Evolutionary conservation across 345 rosid genomes (phyloP), one percentile per base, ranked within the genome.

Genomic region (Eucalyptus curtisii): DNA sequence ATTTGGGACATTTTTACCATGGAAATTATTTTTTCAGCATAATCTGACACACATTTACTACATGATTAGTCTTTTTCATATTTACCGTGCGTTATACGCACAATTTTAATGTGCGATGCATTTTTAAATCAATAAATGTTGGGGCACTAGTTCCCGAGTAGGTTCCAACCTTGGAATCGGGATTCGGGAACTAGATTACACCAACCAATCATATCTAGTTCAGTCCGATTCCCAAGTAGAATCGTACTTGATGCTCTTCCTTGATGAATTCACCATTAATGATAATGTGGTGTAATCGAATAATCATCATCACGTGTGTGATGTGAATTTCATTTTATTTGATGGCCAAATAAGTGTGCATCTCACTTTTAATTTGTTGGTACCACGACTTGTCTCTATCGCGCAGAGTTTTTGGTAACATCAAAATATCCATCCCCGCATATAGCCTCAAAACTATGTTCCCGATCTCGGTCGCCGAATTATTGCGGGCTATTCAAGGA

Each of bases 141-240:
- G 20, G 19, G 40, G 7, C 40, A n/a, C 37, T 0, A 4, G 1
- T 1, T 64, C 1, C 1, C 2, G 3, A 6, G 76, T 64, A 64
- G 37, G 76, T 64, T n/a, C 10, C 4, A 0, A 7, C 10, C 1
- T 64, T n/a, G 40, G 10, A 64, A 59, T 27, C 0, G 2, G 0
- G 19, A 64, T 25, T 59, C 0, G 8, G 2, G 16, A 59, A 12
- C 31, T 27, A 59, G 31, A 59, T 27, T 10, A 2, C 68, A 59
- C 31, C 7, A 59, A 27, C 8, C 0, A 3, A 0, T 13, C 16
- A 27, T 27, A 59, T 59, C 1, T 0, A 27, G 3, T n/a, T 7
- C 10, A 0, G 5, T n/a, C 0, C 0, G 0, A 0, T n/a, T 64
- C 7, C 40, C 3, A 7, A 14, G 0, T 64, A 64, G 76, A 64